Evolutionary conservation across 2,329 filamentous ascomycete genomes (phyloP).

Genomic region (Orbilia brochopaga): DNA sequence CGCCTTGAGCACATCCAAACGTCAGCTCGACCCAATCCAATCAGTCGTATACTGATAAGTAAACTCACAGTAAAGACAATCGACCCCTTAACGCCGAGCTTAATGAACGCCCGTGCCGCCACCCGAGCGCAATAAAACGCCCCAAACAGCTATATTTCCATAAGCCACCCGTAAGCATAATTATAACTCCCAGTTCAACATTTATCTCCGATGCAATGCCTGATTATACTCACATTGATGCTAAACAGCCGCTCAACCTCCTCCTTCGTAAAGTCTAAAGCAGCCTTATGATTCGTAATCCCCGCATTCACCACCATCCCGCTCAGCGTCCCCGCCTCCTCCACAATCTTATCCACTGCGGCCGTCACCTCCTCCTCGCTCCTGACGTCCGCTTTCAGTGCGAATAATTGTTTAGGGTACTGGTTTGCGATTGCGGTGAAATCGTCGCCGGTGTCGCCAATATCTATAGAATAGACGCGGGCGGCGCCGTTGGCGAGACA

Average conservation of each 20-base stretch:
- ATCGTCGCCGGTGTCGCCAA: slow-evolving; percentile 57
- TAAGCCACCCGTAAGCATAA: background rate
- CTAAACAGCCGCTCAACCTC: slow-evolving; percentile 59
- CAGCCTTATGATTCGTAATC: slow-evolving; percentile 61
- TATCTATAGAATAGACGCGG: slow-evolving; percentile 59
- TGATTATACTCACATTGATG: slow-evolving; percentile 59
- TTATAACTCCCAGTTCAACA: background rate
- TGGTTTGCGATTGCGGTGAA: slow-evolving; percentile 58
- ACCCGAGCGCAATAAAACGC: slow-evolving; percentile 61
- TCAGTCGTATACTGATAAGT: slow-evolving; percentile 8
- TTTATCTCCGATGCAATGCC: too few relatives aligned
- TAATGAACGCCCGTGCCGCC: slow-evolving; percentile 60
- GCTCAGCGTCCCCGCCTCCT: slow-evolving; percentile 58
- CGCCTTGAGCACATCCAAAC: slow-evolving; percentile 9
- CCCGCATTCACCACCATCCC: slow-evolving; percentile 60
- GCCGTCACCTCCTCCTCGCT: slow-evolving; percentile 59
- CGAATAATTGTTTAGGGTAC: slow-evolving; percentile 60
- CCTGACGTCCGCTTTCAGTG: slow-evolving; percentile 62
- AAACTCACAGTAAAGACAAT: slow-evolving; percentile 61
- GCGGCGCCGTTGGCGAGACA: slow-evolving; percentile 61
- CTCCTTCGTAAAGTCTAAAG: slow-evolving; percentile 59
- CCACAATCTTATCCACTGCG: slow-evolving; percentile 59
- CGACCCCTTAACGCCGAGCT: slow-evolving; percentile 56
- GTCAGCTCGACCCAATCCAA: background rate
- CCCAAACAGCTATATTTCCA: slow-evolving; percentile 57